Evolutionary conservation across 768 basidiomycete genomes (phyloP).

Genomic region (Boletus patriciae): DNA sequence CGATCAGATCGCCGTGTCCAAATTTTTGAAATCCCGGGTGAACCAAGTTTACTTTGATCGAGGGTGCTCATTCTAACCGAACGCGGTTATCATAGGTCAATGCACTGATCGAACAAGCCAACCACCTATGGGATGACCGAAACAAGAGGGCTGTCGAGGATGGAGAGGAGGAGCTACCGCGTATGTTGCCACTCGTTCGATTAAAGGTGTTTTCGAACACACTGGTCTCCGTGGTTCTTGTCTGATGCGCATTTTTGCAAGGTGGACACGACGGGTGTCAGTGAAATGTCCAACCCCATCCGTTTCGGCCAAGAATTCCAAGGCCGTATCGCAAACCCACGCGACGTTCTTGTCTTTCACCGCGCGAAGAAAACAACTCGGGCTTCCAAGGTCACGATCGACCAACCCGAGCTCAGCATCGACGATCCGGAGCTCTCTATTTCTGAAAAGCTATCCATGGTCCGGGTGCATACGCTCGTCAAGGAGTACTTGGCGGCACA

Average conservation of each 20-base stretch:
- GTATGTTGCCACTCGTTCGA: conserved; percentile 84
- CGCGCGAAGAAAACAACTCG: conserved; percentile 62
- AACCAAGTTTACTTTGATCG: conserved; percentile 8
- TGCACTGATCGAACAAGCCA: conserved; percentile 74
- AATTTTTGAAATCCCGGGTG: conserved; percentile 75
- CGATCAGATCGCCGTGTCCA: conserved; percentile 83
- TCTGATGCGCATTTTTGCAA: conserved; percentile 22
- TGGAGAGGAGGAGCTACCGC: conserved; percentile 59
- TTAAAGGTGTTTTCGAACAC: conserved; percentile 56
- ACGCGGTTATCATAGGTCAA: conserved; percentile 54
- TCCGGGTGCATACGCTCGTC: conserved; percentile 87
- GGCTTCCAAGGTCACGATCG: conserved; percentile 59
- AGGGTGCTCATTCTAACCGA: neutral
- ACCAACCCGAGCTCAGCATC: conserved; percentile 78
- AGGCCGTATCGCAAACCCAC: conserved; percentile 88
- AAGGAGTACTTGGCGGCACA: conserved; percentile 90
- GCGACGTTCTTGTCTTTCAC: conserved; percentile 90
- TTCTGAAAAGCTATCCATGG: conserved; percentile 73
- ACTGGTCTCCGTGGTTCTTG: neutral
- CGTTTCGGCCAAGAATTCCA: conserved; percentile 96
- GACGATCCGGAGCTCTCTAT: conserved; percentile 69
- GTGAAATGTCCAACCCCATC: conserved; percentile 92
- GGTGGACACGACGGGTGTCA: conserved; percentile 91
- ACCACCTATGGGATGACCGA: conserved; percentile 35
- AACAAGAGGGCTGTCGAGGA: conserved; percentile 48